Evolutionary conservation across 352 stramenopile species (phyloP), one percentile per base, ranked within the genome.

Genomic region (Phytophthora tubulina): DNA sequence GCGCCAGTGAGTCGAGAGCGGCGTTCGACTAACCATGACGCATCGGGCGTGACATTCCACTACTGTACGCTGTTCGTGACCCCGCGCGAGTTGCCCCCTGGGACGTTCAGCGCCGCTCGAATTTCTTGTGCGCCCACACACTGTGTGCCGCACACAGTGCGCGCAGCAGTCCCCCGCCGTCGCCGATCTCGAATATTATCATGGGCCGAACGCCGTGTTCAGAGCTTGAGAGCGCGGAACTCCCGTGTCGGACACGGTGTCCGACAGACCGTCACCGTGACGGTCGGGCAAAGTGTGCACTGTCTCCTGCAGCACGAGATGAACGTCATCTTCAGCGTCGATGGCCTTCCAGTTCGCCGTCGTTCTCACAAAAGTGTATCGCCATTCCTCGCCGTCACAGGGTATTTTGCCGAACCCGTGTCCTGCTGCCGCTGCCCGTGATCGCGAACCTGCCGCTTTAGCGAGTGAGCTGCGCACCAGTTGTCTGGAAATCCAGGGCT

Each of bases 161-260:
- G 21, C 21, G 21, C 21, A 52, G 30, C 30, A 39, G 32, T 59
- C 36, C 36, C 2, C 17, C 51, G n/a, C 11, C 51, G 11, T 14
- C 38, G n/a, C 61, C 53, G 50, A 69, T 69, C 61, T 14, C 49
- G 42, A 39, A 45, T 13, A 42, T 31, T 38, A 69, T 69, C 51
- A 32, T 69, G 38, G 17, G 13, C 42, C 15, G 48, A 61, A 61
- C 38, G 31, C n/a, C 61, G 51, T 69, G 61, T 69, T 69, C 39
- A 41, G 7, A 60, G 13, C 60, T 52, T 49, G 39, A 13, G 53
- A 51, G n/a, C 13, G 38, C 41, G 41, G 35, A 63, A 63, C 39
- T 44, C 41, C 52, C 41, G 41, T 46, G 41, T 46, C 41, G 41
- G 41, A 15, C 41, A n/a, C 21, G 1, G 51, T 48, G 52, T 59